A percentile compares a stretch with the other conserved stretches of the same genome.
Conservation (phyloP, 352 stramenopile genomes). For the Hyaloperonospora brassicae region DNA sequence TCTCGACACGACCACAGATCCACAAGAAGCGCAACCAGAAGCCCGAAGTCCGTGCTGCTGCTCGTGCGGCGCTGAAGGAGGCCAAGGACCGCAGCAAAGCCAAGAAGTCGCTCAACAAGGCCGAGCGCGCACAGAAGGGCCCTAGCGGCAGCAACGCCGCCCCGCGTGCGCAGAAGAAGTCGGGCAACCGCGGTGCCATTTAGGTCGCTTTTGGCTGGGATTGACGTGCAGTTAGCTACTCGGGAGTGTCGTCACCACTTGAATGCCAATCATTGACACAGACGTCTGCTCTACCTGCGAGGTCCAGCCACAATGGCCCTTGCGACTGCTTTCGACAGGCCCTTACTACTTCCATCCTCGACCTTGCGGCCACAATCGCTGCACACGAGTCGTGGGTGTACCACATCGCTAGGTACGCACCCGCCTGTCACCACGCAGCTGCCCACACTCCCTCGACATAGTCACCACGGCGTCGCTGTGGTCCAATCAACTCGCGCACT, state of each 20-base stretch:
- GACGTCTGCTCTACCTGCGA: background rate
- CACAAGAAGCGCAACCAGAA: conserved; percentile 97
- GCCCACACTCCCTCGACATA: too few species aligned
- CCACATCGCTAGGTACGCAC: too few species aligned
- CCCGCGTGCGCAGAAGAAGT: conserved; percentile 81
- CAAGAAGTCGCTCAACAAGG: conserved; percentile 65
- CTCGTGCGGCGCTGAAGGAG: conserved; percentile 89
- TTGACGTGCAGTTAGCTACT: conserved; percentile 11
- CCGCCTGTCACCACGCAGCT: too few species aligned
- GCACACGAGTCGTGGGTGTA: too few species aligned
- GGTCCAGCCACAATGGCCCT: too few species aligned
- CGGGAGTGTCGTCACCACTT: conserved; percentile 27
- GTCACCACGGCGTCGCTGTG: background rate
- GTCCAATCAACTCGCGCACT: conserved; percentile 24
- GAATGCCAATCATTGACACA: conserved; percentile 33
- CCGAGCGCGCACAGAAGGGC: conserved; percentile 50
- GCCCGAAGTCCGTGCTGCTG: conserved; percentile 86
- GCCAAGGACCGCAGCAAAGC: conserved; percentile 85
- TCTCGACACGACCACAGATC: conserved; percentile 50
- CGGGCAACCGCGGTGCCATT: conserved; percentile 83
- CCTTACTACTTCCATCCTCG: too few species aligned
- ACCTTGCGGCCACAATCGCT: too few species aligned
- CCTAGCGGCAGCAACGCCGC: conserved; percentile 46
- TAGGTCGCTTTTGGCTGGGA: conserved; percentile 40
- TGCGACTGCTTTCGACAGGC: too few species aligned